These are phyloP conservation scores for Aspergillus candidus DNA, from an alignment of 2,329 filamentous ascomycete species.

Conservation along the genomic window DNA sequence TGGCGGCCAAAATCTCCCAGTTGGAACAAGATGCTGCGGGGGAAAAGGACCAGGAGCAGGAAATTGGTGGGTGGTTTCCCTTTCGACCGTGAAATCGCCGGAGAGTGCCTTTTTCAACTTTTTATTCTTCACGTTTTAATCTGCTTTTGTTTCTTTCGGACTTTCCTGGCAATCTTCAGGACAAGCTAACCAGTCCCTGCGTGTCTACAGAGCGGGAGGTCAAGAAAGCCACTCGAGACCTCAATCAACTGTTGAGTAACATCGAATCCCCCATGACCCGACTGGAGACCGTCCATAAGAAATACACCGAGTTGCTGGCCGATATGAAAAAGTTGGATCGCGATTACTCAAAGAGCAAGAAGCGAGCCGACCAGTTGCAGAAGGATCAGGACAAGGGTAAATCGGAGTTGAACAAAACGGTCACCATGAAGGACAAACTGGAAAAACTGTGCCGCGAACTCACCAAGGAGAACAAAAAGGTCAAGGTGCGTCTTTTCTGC, in stretches of 20 bases:
- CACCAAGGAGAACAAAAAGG: conserved; percentile 94
- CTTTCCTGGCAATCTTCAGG: neutral
- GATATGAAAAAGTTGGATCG: conserved; percentile 95
- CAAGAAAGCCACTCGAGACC: conserved; percentile 85
- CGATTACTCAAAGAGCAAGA: conserved; percentile 93
- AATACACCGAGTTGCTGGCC: conserved; percentile 82
- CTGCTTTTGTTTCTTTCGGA: no score
- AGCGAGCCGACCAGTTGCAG: conserved; percentile 85
- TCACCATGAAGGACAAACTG: conserved; percentile 87
- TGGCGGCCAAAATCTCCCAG: conserved; percentile 91
- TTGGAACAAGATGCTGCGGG: conserved; percentile 88
- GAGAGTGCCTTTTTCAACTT: conserved; percentile 4
- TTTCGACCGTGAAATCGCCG: conserved; percentile 2
- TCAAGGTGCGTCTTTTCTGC: conserved; percentile 62
- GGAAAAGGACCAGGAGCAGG: conserved; percentile 90
- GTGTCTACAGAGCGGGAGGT: conserved; percentile 71
- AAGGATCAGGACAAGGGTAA: conserved; percentile 92
- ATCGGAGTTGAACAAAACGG: conserved; percentile 83
- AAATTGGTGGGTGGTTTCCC: conserved; percentile 67
- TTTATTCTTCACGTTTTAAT: conserved; percentile 9
- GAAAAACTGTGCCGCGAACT: conserved; percentile 94
- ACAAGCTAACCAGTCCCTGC: conserved; percentile 21
- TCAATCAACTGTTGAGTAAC: conserved; percentile 74
- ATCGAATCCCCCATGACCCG: conserved; percentile 91
- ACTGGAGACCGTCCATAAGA: conserved; percentile 82